Conservation (phyloP, 176 grass and related monocot species). For the Zoysia japonica region DNA sequence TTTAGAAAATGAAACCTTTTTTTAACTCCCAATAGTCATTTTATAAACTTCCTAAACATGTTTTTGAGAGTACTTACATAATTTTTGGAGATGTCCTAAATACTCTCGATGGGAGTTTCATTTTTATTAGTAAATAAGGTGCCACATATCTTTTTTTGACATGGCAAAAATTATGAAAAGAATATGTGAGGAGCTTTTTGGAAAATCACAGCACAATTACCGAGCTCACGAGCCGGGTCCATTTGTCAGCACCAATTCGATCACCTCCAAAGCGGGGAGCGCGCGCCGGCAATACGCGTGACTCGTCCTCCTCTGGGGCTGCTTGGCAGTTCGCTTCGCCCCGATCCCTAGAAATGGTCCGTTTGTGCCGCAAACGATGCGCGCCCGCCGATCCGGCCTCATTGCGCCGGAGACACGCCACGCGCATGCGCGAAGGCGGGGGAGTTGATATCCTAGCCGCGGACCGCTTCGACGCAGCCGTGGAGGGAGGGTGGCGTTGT, state of each 20-base stretch:
- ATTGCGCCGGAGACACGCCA: slow-evolving; percentile 34
- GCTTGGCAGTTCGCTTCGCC: background rate
- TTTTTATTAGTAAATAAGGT: no score
- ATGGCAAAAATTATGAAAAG: no score
- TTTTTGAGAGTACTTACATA: no score
- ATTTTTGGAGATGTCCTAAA: no score
- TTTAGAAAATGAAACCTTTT: no score
- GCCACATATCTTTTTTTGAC: no score
- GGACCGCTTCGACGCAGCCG: slow-evolving; percentile 19
- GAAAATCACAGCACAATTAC: background rate
- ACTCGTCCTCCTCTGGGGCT: slow-evolving; percentile 15
- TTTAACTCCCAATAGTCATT: no score
- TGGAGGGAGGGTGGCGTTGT: slow-evolving; percentile 57
- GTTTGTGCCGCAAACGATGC: slow-evolving; percentile 20
- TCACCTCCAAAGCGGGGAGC: background rate
- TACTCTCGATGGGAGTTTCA: no score
- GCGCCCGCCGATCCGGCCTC: slow-evolving; percentile 30
- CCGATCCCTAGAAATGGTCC: slow-evolving; percentile 40
- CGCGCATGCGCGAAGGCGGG: slow-evolving; percentile 33
- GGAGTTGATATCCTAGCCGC: slow-evolving; percentile 1
- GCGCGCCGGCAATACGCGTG: slow-evolving; percentile 18
- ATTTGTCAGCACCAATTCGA: background rate
- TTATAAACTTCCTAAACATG: no score
- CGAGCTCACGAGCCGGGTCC: slow-evolving; percentile 5
- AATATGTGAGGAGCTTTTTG: no score